Percentiles rank a stretch among this genome's conserved stretches.
These are phyloP conservation scores for Aureobasidium sp. DNA, from an alignment of 2,329 filamentous ascomycete species.

Conservation along the genomic window DNA sequence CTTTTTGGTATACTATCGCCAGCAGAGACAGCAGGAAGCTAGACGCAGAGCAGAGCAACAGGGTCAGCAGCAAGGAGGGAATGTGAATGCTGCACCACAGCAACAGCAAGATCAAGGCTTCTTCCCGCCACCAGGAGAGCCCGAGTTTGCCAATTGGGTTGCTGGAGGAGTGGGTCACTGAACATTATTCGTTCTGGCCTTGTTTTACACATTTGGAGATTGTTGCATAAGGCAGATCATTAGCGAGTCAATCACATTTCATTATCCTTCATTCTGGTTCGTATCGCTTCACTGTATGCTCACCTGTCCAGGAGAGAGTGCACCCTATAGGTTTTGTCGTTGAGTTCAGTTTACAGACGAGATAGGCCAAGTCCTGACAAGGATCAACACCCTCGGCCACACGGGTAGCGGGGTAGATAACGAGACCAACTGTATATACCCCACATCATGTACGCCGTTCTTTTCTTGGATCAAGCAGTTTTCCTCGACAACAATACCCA, in stretches of 20 bases:
- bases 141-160: conserved; percentile 60
- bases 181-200: background rate
- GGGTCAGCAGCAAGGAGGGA: conserved; percentile 23
- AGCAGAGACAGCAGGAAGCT: conserved; percentile 49
- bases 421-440: no score
- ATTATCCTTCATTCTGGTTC: no score
- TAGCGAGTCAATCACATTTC: background rate
- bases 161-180: conserved; percentile 58
- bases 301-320: no score
- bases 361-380: no score
- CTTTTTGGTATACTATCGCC: conserved; percentile 72
- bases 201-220: background rate
- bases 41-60: conserved; percentile 31
- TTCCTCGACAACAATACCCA: no score
- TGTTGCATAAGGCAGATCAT: background rate
- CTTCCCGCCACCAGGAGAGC: conserved; percentile 59
- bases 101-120: conserved; percentile 43
- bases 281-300: no score
- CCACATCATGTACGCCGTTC: no score
- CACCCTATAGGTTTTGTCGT: no score
- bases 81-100: conserved; percentile 28
- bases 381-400: no score
- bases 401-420: no score
- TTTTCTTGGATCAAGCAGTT: no score
- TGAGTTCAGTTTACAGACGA: no score